Base-by-base conservation (phyloP, 148 eudicot genomes). In the Rhododendron griersonianum region DNA sequence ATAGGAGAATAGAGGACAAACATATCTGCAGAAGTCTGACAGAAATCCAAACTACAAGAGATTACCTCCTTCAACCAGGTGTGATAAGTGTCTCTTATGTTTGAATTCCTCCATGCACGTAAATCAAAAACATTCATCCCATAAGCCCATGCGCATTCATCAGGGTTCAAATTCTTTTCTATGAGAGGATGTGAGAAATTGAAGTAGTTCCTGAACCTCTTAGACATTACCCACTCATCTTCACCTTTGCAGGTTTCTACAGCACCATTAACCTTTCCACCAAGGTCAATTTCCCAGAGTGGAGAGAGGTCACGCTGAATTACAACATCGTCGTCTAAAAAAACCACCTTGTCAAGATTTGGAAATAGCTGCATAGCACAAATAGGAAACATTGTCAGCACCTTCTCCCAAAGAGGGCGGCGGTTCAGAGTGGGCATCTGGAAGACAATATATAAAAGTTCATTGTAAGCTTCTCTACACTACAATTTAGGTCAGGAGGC, bases 101-200 rank as follows among this genome's bases (percentile, higher is more conserved):
- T 89, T 84, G 98, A 93, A 92, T 89, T 91, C 87, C 98, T 93
- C 99, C 99, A 97, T 67, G 94, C 93, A 83, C 89, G 93, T 84
- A 97, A 89, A 92, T 97, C 99, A 90, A 97, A 97, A 79, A 97
- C 89, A 84, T 97, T 97, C 99, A 97, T 97, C 81, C 99, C 99
- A 88, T 97, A 97, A 73, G 99, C 99, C 99, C 99, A 97, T 41
- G 99, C 99, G 87, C 99, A 97, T 85, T 95, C 98, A 33, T 94
- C 95, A 11, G 99, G 94, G 87, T 97, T 89, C 90, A 97, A 91
- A 85, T 91, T 92, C 86, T 94, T 91, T 77, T 93, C 89, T 77
- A 97, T 90, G 74, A 93, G 95, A 30, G 99, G 99, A 88, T 97
- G 96, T 74, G 99, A 97, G 87, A 97, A 97, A 87, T 97, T 97